phyloP scores from a whole-genome alignment of 2,329 filamentous ascomycete species.

The Curvularia spicifera region DNA sequence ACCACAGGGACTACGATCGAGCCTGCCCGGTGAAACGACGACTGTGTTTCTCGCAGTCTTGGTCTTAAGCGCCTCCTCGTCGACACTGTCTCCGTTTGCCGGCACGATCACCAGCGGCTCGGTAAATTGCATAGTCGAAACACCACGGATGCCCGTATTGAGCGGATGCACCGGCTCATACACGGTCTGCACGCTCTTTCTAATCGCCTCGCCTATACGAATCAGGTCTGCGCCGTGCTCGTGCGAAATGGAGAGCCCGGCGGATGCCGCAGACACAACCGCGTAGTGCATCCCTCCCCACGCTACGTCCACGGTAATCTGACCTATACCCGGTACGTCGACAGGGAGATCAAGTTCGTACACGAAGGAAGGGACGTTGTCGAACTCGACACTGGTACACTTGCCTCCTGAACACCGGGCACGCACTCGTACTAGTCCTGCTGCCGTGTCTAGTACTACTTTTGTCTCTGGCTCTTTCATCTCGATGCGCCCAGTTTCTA shows the following conservation, averaged over 20 bases:
- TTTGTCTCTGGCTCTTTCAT: slow-evolving; percentile 56
- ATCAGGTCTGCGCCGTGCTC: slow-evolving; percentile 48
- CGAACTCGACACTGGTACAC: slow-evolving; percentile 54
- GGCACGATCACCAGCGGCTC: slow-evolving; percentile 39
- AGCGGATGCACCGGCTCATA: slow-evolving; percentile 54
- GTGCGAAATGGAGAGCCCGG: slow-evolving; percentile 48
- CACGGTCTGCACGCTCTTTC: slow-evolving; percentile 46
- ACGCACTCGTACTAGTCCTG: slow-evolving; percentile 52
- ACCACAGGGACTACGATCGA: slow-evolving; percentile 57
- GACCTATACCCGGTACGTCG: slow-evolving; percentile 52
- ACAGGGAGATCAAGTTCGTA: slow-evolving; percentile 50
- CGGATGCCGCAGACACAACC: slow-evolving; percentile 50
- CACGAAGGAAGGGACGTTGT: slow-evolving; percentile 56
- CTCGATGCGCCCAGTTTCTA: slow-evolving; percentile 57
- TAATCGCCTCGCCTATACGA: slow-evolving; percentile 54
- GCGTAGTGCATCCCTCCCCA: slow-evolving; percentile 58
- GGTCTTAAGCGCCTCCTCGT: background rate
- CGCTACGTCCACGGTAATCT: slow-evolving; percentile 51
- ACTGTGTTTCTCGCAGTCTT: slow-evolving; percentile 44
- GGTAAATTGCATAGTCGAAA: slow-evolving; percentile 52
- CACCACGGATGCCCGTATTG: slow-evolving; percentile 51
- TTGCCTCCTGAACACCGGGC: slow-evolving; percentile 54
- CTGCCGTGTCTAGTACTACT: slow-evolving; percentile 54
- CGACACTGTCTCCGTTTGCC: background rate
- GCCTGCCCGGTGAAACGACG: slow-evolving; percentile 55